A percentile compares a stretch with the other conserved stretches of the same genome.
These are phyloP conservation scores for Sclerotinia nivalis DNA, from an alignment of 2,329 filamentous ascomycete genomes.

Conservation along the genomic window DNA sequence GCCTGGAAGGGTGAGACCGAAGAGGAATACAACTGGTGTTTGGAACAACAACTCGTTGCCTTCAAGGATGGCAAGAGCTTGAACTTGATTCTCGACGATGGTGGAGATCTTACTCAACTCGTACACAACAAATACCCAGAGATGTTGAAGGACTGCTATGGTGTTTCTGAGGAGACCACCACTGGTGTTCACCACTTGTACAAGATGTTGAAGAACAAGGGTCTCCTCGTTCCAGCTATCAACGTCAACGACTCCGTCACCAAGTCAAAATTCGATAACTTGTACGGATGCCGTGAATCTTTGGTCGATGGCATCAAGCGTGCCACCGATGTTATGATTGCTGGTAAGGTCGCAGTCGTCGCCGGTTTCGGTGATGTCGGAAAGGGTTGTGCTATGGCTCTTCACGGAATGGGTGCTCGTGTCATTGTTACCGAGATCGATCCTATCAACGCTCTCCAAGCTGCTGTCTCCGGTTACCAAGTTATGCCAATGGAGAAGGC, in stretches of 20 bases:
- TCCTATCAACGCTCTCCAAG: conserved; percentile 99
- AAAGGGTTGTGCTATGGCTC: conserved; percentile 96
- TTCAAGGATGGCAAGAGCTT: conserved; percentile 97
- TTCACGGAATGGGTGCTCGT: conserved; percentile 95
- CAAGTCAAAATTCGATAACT: conserved; percentile 99
- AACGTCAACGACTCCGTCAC: conserved; percentile 99
- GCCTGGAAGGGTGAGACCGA: conserved; percentile 86
- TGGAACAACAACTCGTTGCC: conserved; percentile 94
- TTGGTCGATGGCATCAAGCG: conserved; percentile 99
- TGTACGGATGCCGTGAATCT: conserved; percentile 98
- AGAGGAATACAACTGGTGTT: conserved; percentile 99
- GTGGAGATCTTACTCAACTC: conserved; percentile 93
- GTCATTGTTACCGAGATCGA: conserved; percentile 97
- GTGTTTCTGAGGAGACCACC: conserved; percentile 99
- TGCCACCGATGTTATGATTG: conserved; percentile 99
- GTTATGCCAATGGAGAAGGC: conserved; percentile 99
- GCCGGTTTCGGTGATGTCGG: conserved; percentile 98
- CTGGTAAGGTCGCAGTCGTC: conserved; percentile 96
- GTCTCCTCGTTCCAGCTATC: conserved; percentile 91
- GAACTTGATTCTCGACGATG: conserved; percentile 98
- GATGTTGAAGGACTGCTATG: conserved; percentile 96
- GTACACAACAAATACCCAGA: conserved; percentile 99
- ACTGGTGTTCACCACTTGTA: conserved; percentile 99
- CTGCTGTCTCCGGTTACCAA: conserved; percentile 95
- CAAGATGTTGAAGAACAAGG: conserved; percentile 90